Evolutionary conservation across 352 stramenopile species (phyloP), one percentile per base, ranked within the genome.

Genomic region (Phytopythium aichiense): DNA sequence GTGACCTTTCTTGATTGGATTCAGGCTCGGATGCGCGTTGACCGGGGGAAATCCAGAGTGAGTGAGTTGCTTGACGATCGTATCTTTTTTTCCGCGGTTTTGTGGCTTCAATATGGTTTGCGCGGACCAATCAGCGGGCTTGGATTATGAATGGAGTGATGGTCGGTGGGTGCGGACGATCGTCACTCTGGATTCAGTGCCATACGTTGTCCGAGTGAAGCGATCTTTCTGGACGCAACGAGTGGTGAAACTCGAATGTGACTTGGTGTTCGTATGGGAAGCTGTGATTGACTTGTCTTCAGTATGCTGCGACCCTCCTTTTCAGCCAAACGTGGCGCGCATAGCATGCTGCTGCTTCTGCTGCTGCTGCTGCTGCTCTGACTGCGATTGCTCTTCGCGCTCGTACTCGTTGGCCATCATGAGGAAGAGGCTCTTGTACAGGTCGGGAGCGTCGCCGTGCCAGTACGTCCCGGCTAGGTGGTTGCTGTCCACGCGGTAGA

Each of bases 401-500:
- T 91, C 79, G 51, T 87, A 91, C 63, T 87, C 77, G 33, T 73
- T 74, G 37, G 50, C 67, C 66, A 91, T 88, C 48, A 89, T 67
- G 2, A 73, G 81, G 58, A 92, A 92, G 35, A 92, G 73, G 45
- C 77, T 91, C 49, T 68, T 76, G 69, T 86, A 92, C 43, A 92
- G 61, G 31, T 90, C 70, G 15, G 63, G 61, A 11, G 84, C 81
- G 33, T 88, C 79, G 50, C 67, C 71, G 58, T 93, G 77, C 76
- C 79, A 89, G 55, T 81, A 84, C 1, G 79, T 93, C 4, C 84
- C 84, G 8, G 79, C 73, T 40, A 93, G 67, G 63, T 93, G 84
- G 67, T 93, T 93, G 43, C 71, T 83, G 35, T 85, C 73, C 18
- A 93, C 78, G 35, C 84, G 81, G 46, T 93, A 90, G 43, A 93